Base-by-base conservation (phyloP, 1,284 basidiomycete genomes). In the Leucoagaricus sp. region DNA sequence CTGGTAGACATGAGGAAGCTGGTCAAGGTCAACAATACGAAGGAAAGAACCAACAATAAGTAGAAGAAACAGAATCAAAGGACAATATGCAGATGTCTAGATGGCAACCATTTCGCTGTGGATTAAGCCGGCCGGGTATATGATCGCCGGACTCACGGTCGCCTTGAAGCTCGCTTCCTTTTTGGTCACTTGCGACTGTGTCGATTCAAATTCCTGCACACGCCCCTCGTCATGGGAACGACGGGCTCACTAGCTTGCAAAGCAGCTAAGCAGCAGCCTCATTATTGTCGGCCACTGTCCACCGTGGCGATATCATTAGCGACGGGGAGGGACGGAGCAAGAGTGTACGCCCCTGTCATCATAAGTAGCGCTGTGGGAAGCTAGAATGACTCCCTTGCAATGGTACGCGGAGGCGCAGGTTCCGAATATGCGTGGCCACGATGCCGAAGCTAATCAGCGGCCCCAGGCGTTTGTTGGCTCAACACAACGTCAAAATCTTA, bases 1-100 rank as follows among this genome's bases (percentile, higher is more conserved):
- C 60, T 58, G 53, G 53, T 58, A 34, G 78, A 64, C 78, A 81
- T 75, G 57, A 55, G 69, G 36, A 2, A 31, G 23, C n/a, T n/a
- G n/a, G n/a, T n/a, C 40, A 38, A n/a, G 48, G 21, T 25, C 19
- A 12, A 28, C 21, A 19, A 23, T 23, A 50, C 45, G 51, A 33
- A 23, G 31, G 28, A 38, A 31, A 34, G 10, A 46, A 17, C 49
- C 15, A 41, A 25, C n/a, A 38, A 50, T 25, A 12, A 17, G 7
- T 15, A 25, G 23, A 8, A 7, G 29, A 13, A 42, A 15, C 10
- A 10, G 19, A 41, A 29, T 12, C 25, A 21, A 17, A 28, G 19
- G 13, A 15, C 8, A 21, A n/a, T n/a, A n/a, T n/a, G n/a, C n/a
- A n/a, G n/a, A n/a, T n/a, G n/a, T n/a, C n/a, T n/a, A n/a, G n/a